phyloP scores from a whole-genome alignment of 2,329 filamentous ascomycete species.

The Diaporthe citri region DNA sequence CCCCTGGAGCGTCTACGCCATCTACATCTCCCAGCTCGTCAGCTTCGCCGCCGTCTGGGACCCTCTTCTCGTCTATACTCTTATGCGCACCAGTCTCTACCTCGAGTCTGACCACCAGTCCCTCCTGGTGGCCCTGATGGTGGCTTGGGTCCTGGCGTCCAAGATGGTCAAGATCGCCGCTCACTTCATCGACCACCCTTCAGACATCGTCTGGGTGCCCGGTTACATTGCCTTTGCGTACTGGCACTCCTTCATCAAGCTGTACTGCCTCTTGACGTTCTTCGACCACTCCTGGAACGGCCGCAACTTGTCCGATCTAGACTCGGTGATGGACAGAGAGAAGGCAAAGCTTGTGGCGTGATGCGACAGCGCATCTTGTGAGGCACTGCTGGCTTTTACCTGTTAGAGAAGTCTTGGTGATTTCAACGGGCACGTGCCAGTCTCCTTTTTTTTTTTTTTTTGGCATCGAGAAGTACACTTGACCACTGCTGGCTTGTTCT shows the following conservation, averaged over 20 bases:
- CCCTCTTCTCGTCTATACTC: constrained; percentile 52
- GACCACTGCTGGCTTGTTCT: neutral
- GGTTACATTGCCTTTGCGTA: constrained; percentile 68
- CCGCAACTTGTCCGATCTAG: constrained; percentile 43
- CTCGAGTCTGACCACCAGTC: constrained; percentile 15
- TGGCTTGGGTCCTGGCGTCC: constrained; percentile 63
- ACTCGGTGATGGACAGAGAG: neutral
- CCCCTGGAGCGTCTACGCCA: constrained; percentile 67
- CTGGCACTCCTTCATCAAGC: constrained; percentile 68
- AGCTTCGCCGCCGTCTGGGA: constrained; percentile 71
- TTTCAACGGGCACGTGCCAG: no score
- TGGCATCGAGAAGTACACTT: neutral
- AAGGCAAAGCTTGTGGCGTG: neutral
- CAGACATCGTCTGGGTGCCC: constrained; percentile 64
- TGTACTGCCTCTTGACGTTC: constrained; percentile 67
- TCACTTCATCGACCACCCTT: constrained; percentile 64
- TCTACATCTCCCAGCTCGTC: constrained; percentile 65
- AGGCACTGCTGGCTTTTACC: neutral
- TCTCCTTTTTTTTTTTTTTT: no score
- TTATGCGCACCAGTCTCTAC: constrained; percentile 40
- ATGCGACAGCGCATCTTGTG: neutral
- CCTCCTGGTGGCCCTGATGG: constrained; percentile 39
- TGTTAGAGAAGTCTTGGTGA: no score
- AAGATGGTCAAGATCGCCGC: constrained; percentile 70
- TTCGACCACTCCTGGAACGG: constrained; percentile 59